Conservation (phyloP, 495 filamentous ascomycete species). For the Xylaria venustula region DNA sequence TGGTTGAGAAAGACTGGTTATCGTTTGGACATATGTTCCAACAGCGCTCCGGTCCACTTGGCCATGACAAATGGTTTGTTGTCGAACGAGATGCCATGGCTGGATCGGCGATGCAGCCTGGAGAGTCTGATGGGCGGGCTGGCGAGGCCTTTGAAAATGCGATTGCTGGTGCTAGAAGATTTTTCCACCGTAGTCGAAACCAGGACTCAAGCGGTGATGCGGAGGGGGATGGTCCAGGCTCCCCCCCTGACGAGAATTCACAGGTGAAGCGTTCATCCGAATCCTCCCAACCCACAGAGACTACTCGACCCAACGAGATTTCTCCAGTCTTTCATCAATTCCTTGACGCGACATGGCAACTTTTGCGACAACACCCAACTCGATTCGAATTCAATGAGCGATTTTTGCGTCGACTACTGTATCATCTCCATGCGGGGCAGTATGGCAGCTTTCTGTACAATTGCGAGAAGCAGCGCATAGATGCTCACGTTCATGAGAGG, state of each 20-base stretch:
- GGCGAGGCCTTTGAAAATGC: conserved; percentile 84
- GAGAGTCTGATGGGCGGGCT: conserved; percentile 56
- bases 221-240: conserved; percentile 25
- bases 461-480: conserved; percentile 83
- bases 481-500: conserved; percentile 65
- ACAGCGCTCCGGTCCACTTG: conserved; percentile 79
- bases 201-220: conserved; percentile 56
- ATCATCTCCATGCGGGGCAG: conserved; percentile 94
- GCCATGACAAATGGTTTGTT: conserved; percentile 93
- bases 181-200: conserved; percentile 78
- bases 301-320: conserved; percentile 70
- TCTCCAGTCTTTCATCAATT: conserved; percentile 99
- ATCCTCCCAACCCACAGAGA: conserved; percentile 31
- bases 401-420: conserved; percentile 85
- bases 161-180: conserved; percentile 80
- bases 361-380: conserved; percentile 81
- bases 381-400: conserved; percentile 97
- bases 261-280: conserved; percentile 24
- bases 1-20: conserved; percentile 98
- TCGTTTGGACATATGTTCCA: conserved; percentile 98
- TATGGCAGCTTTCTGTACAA: conserved; percentile 97
- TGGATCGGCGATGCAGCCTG: conserved; percentile 51
- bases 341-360: conserved; percentile 90
- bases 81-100: conserved; percentile 69
- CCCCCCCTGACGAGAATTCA: conserved; percentile 25